Base-by-base conservation (phyloP, 78 protist species). In the Ministeria vibrans region DNA sequence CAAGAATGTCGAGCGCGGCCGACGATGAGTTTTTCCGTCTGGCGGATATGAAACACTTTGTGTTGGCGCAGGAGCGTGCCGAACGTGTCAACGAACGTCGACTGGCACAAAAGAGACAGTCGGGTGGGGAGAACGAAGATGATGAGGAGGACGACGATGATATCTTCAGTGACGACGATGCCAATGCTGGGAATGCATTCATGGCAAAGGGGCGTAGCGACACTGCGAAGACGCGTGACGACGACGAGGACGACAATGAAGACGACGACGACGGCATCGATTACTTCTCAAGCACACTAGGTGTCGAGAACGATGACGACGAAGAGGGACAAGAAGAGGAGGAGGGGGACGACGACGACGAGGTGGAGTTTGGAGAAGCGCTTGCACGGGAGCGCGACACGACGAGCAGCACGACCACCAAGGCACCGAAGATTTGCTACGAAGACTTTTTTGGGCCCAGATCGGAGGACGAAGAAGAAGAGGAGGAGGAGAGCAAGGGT, bases 271-370 rank as follows among this genome's bases (percentile, higher is more conserved):
- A 15, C 55, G 15, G 55, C 55, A 15, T 20, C 55, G 55, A 49
- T 15, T 9, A 49, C 55, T 20, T 9, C 55, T 49, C 55, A 15
- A 9, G n/a, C 15, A 9, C n/a, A 9, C 9, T 49, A 15, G n/a
- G 55, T 49, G 55, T 15, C 55, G 15, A 49, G n/a, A 49, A 49
- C n/a, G n/a, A 15, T 49, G n/a, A 49, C n/a, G n/a, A 15, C 55
- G 55, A 49, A 9, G 9, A 9, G 9, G 55, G 15, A 9, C n/a
- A 25, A 61, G 66, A 61, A n/a, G 66, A 7, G 9, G 22, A 61
- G 9, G 66, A 61, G 38, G 66, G 27, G 66, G 66, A 61, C 15
- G 66, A 61, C 36, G 66, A 61, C 34, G 75, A 69, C 28, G 75
- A 34, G 28, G 15, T 20, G 75, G 75, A 69, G 44, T 69, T 15